A percentile compares a stretch with the other conserved stretches of the same genome.
Conservation (phyloP, 1,284 basidiomycete species). For the Anthracocystis panici-leucophaei region DNA sequence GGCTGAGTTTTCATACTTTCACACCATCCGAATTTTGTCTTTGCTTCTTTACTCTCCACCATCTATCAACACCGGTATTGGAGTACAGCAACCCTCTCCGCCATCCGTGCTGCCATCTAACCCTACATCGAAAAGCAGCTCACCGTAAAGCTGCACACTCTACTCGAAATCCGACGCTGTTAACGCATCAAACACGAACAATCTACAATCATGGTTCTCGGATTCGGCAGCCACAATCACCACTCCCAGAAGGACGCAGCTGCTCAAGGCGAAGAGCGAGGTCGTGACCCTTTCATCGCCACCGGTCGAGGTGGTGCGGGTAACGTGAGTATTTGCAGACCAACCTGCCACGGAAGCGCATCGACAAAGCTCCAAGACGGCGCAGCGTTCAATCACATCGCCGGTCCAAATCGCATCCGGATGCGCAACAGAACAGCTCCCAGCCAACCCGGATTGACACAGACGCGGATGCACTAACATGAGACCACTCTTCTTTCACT, state of each 20-base stretch:
- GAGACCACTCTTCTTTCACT: background rate
- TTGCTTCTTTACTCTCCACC: background rate
- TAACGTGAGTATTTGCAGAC: slow-evolving; percentile 53
- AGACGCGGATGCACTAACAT: slow-evolving; percentile 8
- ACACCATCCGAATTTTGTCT: background rate
- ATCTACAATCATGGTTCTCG: slow-evolving; percentile 38
- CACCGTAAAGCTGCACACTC: background rate
- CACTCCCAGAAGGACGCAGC: slow-evolving; percentile 44
- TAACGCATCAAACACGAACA: background rate
- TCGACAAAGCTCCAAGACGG: too few species aligned
- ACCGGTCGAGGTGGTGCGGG: slow-evolving; percentile 65
- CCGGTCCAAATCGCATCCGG: too few species aligned
- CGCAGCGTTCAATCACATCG: too few species aligned
- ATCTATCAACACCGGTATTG: background rate
- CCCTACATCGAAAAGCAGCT: background rate
- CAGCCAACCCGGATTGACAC: too few species aligned
- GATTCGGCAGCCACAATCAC: slow-evolving; percentile 51
- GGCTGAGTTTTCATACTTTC: background rate
- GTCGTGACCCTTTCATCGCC: slow-evolving; percentile 58
- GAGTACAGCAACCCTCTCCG: background rate
- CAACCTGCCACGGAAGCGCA: too few species aligned
- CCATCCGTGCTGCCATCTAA: too few species aligned
- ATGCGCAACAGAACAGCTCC: too few species aligned
- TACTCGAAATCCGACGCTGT: background rate
- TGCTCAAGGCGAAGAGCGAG: slow-evolving; percentile 46